Conservation (phyloP, 2,329 filamentous ascomycete species). For the Fusarium begoniae region DNA sequence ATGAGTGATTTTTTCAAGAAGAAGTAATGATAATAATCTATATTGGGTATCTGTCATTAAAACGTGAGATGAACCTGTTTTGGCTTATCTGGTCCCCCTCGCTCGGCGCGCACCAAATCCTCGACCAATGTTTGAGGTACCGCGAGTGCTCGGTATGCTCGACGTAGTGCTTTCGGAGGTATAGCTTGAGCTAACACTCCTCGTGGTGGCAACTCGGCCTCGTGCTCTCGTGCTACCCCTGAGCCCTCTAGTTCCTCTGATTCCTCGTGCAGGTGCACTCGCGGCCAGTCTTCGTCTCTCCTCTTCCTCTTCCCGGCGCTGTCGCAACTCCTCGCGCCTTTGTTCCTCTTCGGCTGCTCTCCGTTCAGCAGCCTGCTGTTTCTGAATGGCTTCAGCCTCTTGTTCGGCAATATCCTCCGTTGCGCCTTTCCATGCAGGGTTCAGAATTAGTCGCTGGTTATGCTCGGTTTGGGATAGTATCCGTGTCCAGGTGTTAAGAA, state of each 20-base stretch:
- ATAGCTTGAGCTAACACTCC: slow-evolving; percentile 43
- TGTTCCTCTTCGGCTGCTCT: slow-evolving; percentile 81
- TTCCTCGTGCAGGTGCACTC: slow-evolving; percentile 42
- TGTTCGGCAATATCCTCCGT: slow-evolving; percentile 86
- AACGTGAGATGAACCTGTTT: slow-evolving; percentile 6
- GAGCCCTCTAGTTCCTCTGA: slow-evolving; percentile 48
- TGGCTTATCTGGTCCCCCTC: slow-evolving; percentile 44
- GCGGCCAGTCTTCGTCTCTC: slow-evolving; percentile 47
- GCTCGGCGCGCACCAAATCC: slow-evolving; percentile 48
- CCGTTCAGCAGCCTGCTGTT: slow-evolving; percentile 80
- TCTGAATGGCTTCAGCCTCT: slow-evolving; percentile 79
- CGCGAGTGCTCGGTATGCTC: slow-evolving; percentile 45
- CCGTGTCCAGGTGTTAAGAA: slow-evolving; percentile 94
- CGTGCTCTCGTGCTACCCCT: slow-evolving; percentile 46
- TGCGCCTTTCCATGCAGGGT: slow-evolving; percentile 89
- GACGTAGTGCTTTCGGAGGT: slow-evolving; percentile 41
- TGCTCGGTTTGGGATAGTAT: slow-evolving; percentile 98
- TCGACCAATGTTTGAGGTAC: slow-evolving; percentile 48
- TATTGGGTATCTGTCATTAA: slow-evolving; percentile 46
- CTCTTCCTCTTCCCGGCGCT: slow-evolving; percentile 70
- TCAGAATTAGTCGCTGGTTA: slow-evolving; percentile 90
- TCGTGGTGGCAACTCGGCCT: slow-evolving; percentile 41
- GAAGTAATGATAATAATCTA: slow-evolving; percentile 48
- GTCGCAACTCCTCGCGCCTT: slow-evolving; percentile 74
- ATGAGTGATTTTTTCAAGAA: slow-evolving; percentile 94